Percentiles rank a stretch among this genome's conserved stretches.
Conservation (phyloP, 345 rosid genomes). For the Pugionium cornutum region DNA sequence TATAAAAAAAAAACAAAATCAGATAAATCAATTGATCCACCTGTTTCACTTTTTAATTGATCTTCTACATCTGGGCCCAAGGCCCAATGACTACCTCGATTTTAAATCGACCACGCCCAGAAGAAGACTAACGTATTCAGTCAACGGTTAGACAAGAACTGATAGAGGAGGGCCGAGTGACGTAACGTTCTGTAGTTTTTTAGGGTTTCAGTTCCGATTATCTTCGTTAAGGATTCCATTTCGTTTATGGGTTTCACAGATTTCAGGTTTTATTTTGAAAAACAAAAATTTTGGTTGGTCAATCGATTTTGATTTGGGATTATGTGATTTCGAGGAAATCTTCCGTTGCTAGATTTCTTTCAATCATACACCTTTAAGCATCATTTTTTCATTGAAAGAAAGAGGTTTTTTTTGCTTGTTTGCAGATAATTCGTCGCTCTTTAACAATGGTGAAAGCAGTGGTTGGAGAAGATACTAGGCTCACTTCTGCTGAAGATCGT, state of each 20-base stretch:
- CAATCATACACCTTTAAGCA: neutral
- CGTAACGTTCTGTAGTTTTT: too few relatives aligned
- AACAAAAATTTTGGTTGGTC: neutral
- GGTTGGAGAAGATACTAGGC: slow-evolving; percentile 77
- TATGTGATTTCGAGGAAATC: neutral
- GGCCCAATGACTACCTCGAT: too few relatives aligned
- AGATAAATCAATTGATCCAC: too few relatives aligned
- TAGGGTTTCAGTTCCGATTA: too few relatives aligned
- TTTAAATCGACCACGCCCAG: too few relatives aligned
- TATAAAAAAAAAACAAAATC: too few relatives aligned
- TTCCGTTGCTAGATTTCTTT: neutral
- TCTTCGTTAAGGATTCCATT: slow-evolving; percentile 3
- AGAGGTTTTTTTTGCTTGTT: neutral
- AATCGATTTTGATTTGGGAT: slow-evolving; percentile 2
- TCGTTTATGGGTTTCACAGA: slow-evolving; percentile 24
- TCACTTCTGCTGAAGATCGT: slow-evolving; percentile 67
- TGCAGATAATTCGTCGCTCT: slow-evolving; percentile 1
- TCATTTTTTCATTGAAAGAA: too few relatives aligned
- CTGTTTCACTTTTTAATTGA: too few relatives aligned
- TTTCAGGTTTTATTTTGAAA: neutral
- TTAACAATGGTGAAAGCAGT: slow-evolving; percentile 79
- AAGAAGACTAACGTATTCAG: too few relatives aligned
- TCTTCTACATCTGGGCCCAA: too few relatives aligned
- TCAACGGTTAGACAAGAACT: too few relatives aligned
- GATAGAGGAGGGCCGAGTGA: too few relatives aligned